A percentile compares a stretch with the other conserved stretches of the same genome.
These are phyloP conservation scores for Ajuga chamaepitys DNA, from an alignment of 257 asterid species.

Conservation along the genomic window DNA sequence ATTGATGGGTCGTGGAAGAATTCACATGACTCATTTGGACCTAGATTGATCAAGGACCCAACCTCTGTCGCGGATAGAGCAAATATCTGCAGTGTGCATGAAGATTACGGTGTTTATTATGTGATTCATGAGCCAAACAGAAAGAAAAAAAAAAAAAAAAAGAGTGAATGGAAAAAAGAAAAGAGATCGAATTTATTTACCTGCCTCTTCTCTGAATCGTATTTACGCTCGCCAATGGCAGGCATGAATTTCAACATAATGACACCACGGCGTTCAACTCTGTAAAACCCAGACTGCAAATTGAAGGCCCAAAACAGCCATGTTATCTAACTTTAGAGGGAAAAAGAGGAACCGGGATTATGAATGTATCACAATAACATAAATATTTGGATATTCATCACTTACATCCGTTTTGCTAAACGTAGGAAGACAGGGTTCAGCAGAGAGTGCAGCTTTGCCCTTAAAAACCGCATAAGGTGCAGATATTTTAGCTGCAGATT, in stretches of 20 bases:
- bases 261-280: constrained; percentile 62
- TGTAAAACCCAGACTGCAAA: constrained; percentile 59
- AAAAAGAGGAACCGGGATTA: not conserved
- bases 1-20: constrained; percentile 95
- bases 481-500: constrained; percentile 33
- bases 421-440: constrained; percentile 59
- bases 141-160: not conserved
- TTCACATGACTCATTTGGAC: constrained; percentile 67
- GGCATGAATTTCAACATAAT: constrained; percentile 78
- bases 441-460: constrained; percentile 86
- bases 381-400: constrained; percentile 3
- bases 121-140: not conserved
- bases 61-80: constrained; percentile 90
- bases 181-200: constrained; percentile 22
- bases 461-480: constrained; percentile 77
- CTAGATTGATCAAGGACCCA: constrained; percentile 80
- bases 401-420: constrained; percentile 59
- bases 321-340: not conserved
- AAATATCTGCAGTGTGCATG: constrained; percentile 41
- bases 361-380: not conserved
- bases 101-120: not conserved
- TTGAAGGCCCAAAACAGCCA: not conserved
- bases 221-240: constrained; percentile 82
- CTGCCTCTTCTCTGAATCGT: constrained; percentile 87
- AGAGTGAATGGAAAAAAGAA: not conserved